These are phyloP conservation scores for Entophlyctis luteolus DNA, from an alignment of 192 early-diverging fungal genomes.

Conservation along the genomic window DNA sequence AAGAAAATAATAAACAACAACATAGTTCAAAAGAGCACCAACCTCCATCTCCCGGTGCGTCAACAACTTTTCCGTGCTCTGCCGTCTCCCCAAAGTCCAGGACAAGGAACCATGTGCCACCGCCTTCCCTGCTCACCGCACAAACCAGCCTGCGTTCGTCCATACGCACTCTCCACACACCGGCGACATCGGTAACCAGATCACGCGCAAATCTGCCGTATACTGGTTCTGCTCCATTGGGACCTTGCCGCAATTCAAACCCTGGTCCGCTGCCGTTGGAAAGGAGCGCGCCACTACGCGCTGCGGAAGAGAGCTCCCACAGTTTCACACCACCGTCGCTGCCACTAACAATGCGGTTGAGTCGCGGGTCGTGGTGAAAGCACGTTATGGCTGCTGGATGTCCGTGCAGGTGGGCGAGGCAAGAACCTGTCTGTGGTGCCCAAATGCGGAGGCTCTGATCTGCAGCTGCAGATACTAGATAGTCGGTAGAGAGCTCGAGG, in stretches of 20 bases:
- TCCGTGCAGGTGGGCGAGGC: conserved; percentile 64
- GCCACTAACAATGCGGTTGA: conserved; percentile 87
- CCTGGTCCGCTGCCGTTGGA: conserved; percentile 10
- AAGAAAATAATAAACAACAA: no score
- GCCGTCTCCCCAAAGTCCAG: conserved; percentile 74
- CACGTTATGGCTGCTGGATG: conserved; percentile 92
- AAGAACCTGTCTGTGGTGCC: conserved; percentile 67
- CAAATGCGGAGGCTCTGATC: conserved; percentile 92
- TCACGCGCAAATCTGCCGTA: conserved; percentile 78
- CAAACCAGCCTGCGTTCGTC: conserved; percentile 73
- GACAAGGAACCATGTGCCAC: conserved; percentile 74
- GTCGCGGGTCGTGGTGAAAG: conserved; percentile 88
- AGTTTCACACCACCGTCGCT: conserved; percentile 91
- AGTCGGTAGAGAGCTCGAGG: conserved; percentile 75
- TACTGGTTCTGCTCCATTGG: conserved; percentile 39
- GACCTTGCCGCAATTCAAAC: conserved; percentile 39
- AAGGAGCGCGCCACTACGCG: conserved; percentile 3
- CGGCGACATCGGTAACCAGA: conserved; percentile 70
- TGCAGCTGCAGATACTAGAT: conserved; percentile 91
- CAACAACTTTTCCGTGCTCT: conserved; percentile 35
- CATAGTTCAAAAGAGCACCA: no score
- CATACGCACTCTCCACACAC: conserved; percentile 95
- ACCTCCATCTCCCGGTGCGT: conserved; percentile 37
- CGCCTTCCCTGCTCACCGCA: conserved; percentile 56
- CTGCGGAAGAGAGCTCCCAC: conserved; percentile 84